These are phyloP conservation scores for Boechera retrofracta DNA, from an alignment of 345 rosid genomes.

Conservation along the genomic window DNA sequence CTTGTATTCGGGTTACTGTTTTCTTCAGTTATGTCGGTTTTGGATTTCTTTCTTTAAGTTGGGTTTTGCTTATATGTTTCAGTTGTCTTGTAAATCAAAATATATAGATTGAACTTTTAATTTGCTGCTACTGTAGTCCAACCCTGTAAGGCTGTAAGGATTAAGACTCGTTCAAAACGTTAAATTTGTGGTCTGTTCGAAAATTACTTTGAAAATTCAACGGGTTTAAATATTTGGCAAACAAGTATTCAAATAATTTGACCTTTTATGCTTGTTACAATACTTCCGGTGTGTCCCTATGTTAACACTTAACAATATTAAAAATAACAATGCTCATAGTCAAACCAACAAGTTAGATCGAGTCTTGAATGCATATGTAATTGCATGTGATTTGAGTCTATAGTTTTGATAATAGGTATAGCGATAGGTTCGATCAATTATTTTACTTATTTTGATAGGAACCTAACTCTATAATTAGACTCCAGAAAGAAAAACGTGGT, in stretches of 20 bases:
- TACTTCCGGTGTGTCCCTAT: slow-evolving; percentile 8
- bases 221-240: background rate
- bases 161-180: background rate
- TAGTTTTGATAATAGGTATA: background rate
- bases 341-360: slow-evolving; percentile 20
- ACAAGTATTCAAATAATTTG: background rate
- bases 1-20: background rate
- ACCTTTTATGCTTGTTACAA: background rate
- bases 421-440: background rate
- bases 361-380: slow-evolving; percentile 9
- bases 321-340: slow-evolving; percentile 14
- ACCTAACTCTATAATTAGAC: slow-evolving; percentile 22
- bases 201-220: background rate
- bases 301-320: background rate
- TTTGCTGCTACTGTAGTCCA: background rate
- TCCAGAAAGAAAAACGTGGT: slow-evolving; percentile 23
- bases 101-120: background rate
- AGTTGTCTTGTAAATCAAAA: background rate
- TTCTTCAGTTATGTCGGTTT: slow-evolving; percentile 1
- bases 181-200: background rate
- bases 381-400: background rate
- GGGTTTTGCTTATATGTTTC: background rate
- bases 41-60: background rate
- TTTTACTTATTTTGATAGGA: slow-evolving; percentile 10
- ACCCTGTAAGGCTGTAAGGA: background rate